Base-by-base conservation (phyloP, 495 filamentous ascomycete genomes). In the Aspergillus steynii region DNA sequence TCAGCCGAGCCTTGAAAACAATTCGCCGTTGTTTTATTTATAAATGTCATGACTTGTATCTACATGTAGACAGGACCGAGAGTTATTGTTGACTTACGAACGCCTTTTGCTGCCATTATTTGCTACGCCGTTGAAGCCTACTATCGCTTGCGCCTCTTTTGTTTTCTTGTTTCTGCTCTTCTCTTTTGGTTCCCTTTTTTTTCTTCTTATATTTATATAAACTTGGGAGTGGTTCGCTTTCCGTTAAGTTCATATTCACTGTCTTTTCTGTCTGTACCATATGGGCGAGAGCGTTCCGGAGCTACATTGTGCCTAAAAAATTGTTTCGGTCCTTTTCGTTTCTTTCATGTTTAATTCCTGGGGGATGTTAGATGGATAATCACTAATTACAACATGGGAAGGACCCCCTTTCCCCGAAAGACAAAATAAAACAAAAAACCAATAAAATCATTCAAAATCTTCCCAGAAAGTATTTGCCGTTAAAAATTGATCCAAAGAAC, bases 1-100 rank as follows among this genome's bases (percentile, higher is more conserved):
- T 12, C 34, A 7, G 32, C 50, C 10, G n/a, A 27, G 3, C 29
- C 25, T 12, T 52, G 4, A 15, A 53, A 20, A 20, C 20, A 20
- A 20, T 20, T 31, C 9, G n/a, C 26, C 26, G 12, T 53, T 53
- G 31, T 50, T 50, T 5, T 26, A 54, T 61, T 42, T 60, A 65
- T 69, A 65, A 47, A 64, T 56, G 60, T 59, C 34, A 69, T 59
- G 61, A 66, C 60, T 62, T 60, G 55, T 59, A 58, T 63, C 49
- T 53, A 50, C 52, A 34, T 61, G 59, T 60, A 59, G 15, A 48
- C 58, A 57, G 59, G 58, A 52, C 52, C 47, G 37, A 52, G 59
- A 59, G 20, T 50, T 58, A 46, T 51, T 52, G 61, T 61, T 61
- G 45, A 53, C 34, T 62, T 57, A 56, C 51, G 58, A 53, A 56